These are phyloP conservation scores for Hysterangium stoloniferum DNA, from an alignment of 768 basidiomycete species.

Conservation along the genomic window DNA sequence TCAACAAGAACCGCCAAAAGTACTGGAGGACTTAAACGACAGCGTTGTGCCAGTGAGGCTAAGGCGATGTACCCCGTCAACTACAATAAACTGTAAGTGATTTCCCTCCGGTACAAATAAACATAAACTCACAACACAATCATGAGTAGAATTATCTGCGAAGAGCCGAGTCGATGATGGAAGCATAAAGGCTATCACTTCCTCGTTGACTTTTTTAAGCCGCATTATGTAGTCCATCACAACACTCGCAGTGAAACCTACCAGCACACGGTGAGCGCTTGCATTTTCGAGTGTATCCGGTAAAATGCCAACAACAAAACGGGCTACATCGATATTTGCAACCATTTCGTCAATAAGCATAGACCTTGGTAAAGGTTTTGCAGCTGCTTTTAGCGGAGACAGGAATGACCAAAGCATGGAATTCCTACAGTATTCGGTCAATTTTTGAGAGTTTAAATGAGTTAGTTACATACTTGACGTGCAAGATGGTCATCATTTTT, in stretches of 20 bases:
- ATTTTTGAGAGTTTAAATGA: neutral
- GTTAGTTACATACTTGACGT: slow-evolving; percentile 48
- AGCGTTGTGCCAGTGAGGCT: slow-evolving; percentile 60
- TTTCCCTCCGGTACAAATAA: neutral
- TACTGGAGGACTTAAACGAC: slow-evolving; percentile 48
- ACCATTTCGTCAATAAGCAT: slow-evolving; percentile 75
- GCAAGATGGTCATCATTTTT: slow-evolving; percentile 84
- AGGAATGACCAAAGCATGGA: slow-evolving; percentile 64
- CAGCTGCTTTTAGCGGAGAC: slow-evolving; percentile 66
- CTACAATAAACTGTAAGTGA: slow-evolving; percentile 27
- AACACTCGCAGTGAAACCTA: slow-evolving; percentile 76
- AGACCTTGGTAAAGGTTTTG: slow-evolving; percentile 63
- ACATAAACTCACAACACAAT: neutral
- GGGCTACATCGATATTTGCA: slow-evolving; percentile 59
- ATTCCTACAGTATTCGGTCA: slow-evolving; percentile 31
- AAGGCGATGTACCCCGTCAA: slow-evolving; percentile 71
- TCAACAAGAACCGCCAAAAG: slow-evolving; percentile 48
- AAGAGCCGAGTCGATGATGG: slow-evolving; percentile 53
- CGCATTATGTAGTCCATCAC: slow-evolving; percentile 73
- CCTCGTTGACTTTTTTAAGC: slow-evolving; percentile 52
- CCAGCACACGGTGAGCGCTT: slow-evolving; percentile 53
- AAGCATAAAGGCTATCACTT: slow-evolving; percentile 53
- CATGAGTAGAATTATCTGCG: slow-evolving; percentile 52
- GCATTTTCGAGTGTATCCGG: slow-evolving; percentile 38
- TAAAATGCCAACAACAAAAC: slow-evolving; percentile 61